A percentile compares a stretch with the other conserved stretches of the same genome.
Conservation (phyloP, 306 rosid genomes). For the Dalbergia oliveri region DNA sequence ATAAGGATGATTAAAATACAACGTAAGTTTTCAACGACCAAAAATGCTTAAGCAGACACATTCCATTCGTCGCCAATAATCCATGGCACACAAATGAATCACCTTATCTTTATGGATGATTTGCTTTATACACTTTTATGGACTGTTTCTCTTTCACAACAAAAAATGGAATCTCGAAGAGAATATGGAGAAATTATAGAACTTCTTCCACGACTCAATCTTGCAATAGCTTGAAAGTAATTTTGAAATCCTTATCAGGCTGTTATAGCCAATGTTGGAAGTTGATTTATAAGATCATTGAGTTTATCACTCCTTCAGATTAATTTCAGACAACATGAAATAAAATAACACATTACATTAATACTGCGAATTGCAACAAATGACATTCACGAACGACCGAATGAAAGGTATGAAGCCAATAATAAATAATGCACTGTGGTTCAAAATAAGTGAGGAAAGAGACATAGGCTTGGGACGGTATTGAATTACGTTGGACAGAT, state of each 20-base stretch:
- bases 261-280: not conserved
- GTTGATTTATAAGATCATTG: not conserved
- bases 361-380: not conserved
- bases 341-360: not conserved
- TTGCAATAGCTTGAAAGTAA: not conserved
- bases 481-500: not conserved
- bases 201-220: not conserved
- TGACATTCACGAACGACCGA: not conserved
- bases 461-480: not conserved
- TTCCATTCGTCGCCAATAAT: not conserved
- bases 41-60: not conserved
- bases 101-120: not conserved
- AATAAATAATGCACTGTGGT: not conserved
- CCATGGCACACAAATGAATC: slow-evolving; percentile 3
- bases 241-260: not conserved
- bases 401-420: not conserved
- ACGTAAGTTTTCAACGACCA: not conserved
- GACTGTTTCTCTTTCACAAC: too few species aligned
- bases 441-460: not conserved
- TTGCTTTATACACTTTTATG: not conserved
- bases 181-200: too few species aligned
- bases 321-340: not conserved
- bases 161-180: too few species aligned
- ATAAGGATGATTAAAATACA: not conserved
- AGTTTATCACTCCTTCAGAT: not conserved